A percentile compares a stretch with the other conserved stretches of the same genome.
Conservation (phyloP, 2,329 filamentous ascomycete genomes). For the Venturia carpophila region DNA sequence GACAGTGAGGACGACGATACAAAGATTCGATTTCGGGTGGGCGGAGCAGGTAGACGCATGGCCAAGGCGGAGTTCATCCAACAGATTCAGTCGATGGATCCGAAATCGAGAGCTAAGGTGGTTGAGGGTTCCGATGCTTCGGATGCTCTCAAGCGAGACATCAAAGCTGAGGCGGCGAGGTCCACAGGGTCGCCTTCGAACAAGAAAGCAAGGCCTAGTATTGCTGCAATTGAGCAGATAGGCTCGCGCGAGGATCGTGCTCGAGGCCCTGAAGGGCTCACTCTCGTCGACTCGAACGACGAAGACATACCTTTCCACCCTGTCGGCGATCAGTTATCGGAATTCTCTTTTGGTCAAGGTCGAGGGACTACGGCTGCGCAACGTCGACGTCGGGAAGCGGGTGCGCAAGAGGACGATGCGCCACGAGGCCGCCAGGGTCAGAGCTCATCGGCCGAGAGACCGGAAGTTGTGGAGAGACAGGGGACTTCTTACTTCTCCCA, state of each 20-base stretch:
- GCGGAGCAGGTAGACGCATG: slow-evolving; percentile 63
- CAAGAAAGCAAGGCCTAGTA: slow-evolving; percentile 25
- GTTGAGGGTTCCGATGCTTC: slow-evolving; percentile 42
- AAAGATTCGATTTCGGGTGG: slow-evolving; percentile 68
- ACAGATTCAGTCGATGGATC: slow-evolving; percentile 65
- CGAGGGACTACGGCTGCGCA: slow-evolving; percentile 29
- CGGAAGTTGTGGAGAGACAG: not conserved
- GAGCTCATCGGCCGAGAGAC: not conserved
- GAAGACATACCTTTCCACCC: slow-evolving; percentile 42
- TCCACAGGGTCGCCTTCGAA: slow-evolving; percentile 29
- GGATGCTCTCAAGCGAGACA: slow-evolving; percentile 41
- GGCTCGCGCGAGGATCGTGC: slow-evolving; percentile 25
- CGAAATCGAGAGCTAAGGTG: slow-evolving; percentile 49
- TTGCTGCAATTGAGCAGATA: slow-evolving; percentile 16
- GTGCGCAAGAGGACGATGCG: not conserved
- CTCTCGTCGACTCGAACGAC: slow-evolving; percentile 40
- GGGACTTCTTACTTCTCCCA: not conserved
- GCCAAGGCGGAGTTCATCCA: slow-evolving; percentile 73
- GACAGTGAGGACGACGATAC: slow-evolving; percentile 57
- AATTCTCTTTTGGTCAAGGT: slow-evolving; percentile 24
- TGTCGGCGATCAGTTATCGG: slow-evolving; percentile 31
- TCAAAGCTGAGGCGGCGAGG: slow-evolving; percentile 33
- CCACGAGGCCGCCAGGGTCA: not conserved
- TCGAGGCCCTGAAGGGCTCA: slow-evolving; percentile 33
- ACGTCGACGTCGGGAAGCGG: slow-evolving; percentile 17